Conservation (phyloP, 495 filamentous ascomycete species). For the Daldinia concentrica region DNA sequence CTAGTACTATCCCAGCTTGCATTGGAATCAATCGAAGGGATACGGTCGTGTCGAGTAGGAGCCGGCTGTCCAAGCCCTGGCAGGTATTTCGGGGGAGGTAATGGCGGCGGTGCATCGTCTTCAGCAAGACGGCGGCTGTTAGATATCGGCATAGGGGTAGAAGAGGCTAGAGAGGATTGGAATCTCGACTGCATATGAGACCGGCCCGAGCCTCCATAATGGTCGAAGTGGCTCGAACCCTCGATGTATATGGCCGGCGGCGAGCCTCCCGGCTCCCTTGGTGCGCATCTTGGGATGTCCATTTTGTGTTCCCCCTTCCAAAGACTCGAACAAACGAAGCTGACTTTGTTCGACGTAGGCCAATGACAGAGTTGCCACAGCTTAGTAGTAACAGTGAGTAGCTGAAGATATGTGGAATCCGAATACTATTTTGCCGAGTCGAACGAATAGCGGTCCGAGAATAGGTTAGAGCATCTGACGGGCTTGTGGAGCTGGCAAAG, state of each 20-base stretch:
- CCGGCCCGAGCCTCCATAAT: constrained; percentile 59
- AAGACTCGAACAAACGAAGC: constrained; percentile 33
- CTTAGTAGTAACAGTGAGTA: constrained; percentile 24
- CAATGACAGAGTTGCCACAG: constrained; percentile 39
- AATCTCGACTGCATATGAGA: constrained; percentile 56
- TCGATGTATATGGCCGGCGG: constrained; percentile 64
- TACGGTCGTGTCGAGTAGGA: constrained; percentile 37
- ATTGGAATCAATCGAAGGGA: constrained; percentile 43
- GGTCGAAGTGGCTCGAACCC: constrained; percentile 60
- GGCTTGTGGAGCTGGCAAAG: constrained; percentile 30
- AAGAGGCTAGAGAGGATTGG: constrained; percentile 52
- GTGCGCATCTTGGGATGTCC: constrained; percentile 63
- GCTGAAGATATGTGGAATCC: constrained; percentile 28
- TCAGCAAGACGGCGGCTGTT: constrained; percentile 45
- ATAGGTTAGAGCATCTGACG: constrained; percentile 32
- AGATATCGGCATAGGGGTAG: constrained; percentile 60
- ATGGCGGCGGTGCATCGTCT: constrained; percentile 59
- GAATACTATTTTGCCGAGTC: constrained; percentile 13
- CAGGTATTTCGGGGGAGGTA: constrained; percentile 58
- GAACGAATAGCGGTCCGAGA: constrained; percentile 19
- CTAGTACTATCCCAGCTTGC: constrained; percentile 42
- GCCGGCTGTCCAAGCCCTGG: constrained; percentile 47
- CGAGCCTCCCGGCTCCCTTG: constrained; percentile 44
- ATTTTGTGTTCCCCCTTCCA: constrained; percentile 52
- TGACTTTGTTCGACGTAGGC: constrained; percentile 41